Evolutionary conservation across 306 rosid species (phyloP).

Genomic region (Astragalus glycyphyllos): DNA sequence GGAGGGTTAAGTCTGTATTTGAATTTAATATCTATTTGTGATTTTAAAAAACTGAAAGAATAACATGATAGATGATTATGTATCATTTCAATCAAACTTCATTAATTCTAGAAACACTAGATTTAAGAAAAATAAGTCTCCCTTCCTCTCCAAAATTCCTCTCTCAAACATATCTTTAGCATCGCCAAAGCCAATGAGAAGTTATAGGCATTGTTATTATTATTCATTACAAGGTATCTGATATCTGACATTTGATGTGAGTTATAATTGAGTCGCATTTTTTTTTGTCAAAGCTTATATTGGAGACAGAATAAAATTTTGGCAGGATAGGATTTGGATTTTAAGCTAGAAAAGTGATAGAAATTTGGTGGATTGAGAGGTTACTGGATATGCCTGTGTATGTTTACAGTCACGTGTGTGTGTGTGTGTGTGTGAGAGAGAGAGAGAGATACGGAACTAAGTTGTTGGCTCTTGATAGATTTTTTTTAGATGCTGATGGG

Average conservation of each 20-base stretch:
- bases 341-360: slow-evolving; percentile 26
- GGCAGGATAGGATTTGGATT: neutral
- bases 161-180: neutral
- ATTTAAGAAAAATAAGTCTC: no score
- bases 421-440: no score
- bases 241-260: slow-evolving; percentile 4
- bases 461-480: slow-evolving; percentile 18
- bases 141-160: no score
- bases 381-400: slow-evolving; percentile 10
- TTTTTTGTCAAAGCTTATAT: neutral
- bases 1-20: no score
- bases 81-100: no score
- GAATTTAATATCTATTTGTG: no score
- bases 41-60: no score
- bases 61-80: no score
- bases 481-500: neutral
- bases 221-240: slow-evolving; percentile 29
- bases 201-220: neutral
- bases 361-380: slow-evolving; percentile 25
- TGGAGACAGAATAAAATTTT: neutral
- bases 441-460: neutral
- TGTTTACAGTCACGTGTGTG: no score
- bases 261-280: slow-evolving; percentile 5
- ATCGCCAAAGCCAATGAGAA: neutral
- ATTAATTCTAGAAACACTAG: no score